These are phyloP conservation scores for Pulveroboletus sp. DNA, from an alignment of 768 basidiomycete genomes.

Conservation along the genomic window DNA sequence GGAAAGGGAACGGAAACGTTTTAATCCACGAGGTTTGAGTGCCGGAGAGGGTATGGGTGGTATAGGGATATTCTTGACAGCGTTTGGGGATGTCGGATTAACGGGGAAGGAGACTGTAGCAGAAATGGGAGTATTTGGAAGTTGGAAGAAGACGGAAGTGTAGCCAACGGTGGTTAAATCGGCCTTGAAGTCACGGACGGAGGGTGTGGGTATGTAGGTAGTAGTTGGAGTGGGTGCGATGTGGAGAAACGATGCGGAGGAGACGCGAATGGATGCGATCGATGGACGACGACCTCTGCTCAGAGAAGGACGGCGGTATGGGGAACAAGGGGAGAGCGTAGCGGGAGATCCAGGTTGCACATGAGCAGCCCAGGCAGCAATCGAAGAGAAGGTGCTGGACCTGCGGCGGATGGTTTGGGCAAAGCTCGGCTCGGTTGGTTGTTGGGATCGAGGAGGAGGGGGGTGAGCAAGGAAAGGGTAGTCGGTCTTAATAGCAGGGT, in stretches of 20 bases:
- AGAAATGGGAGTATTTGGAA: conserved; percentile 48
- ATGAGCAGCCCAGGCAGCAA: conserved; percentile 59
- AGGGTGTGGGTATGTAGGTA: conserved; percentile 35
- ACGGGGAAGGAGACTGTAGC: conserved; percentile 12
- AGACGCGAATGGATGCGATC: conserved; percentile 35
- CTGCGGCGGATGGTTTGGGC: conserved; percentile 28
- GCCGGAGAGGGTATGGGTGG: conserved; percentile 9
- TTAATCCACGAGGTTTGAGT: conserved; percentile 31
- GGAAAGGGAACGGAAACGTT: conserved; percentile 52
- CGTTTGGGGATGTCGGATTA: conserved; percentile 4
- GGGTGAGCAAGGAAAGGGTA: conserved; percentile 47
- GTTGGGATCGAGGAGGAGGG: conserved; percentile 30
- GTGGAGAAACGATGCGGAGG: conserved; percentile 48
- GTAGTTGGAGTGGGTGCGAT: conserved; percentile 41
- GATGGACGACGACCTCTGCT: conserved; percentile 31
- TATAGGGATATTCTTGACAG: conserved; percentile 18
- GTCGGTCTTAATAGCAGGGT: conserved; percentile 14
- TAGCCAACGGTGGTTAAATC: conserved; percentile 65
- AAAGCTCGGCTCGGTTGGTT: conserved; percentile 14
- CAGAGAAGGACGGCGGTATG: conserved; percentile 35
- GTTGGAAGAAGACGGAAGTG: conserved; percentile 60
- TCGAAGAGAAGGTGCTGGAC: conserved; percentile 47
- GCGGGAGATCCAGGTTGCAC: conserved; percentile 71
- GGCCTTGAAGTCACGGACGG: conserved; percentile 43
- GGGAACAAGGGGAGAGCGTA: conserved; percentile 39